Base-by-base conservation (phyloP, 2,329 filamentous ascomycete species). In the Fusarium odoratissimum region DNA sequence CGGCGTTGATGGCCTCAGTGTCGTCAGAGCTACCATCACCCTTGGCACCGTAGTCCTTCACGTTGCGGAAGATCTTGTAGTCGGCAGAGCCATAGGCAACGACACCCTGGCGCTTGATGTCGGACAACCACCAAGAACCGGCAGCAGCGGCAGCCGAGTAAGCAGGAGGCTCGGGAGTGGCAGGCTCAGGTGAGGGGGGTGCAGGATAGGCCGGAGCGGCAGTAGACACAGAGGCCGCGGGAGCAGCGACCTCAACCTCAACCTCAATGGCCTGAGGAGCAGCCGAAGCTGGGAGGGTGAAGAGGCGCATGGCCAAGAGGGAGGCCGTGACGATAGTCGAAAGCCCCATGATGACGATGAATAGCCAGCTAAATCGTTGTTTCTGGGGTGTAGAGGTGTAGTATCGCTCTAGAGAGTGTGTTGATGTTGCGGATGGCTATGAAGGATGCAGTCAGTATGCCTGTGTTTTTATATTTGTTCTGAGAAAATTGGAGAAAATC, bases 1-100 rank as follows among this genome's bases (percentile, higher is more conserved):
- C 95, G 44, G 84, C 82, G 84, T 97, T 98, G 87, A 98, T 97
- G 62, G 95, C 94, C 2, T 83, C 91, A 1, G 95, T 97, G 79
- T 98, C 95, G 80, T 98, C 95, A 31, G 92, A 92, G 1, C 84
- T 82, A 60, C 86, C 89, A 80, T 89, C 89, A 82, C 92, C 92
- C 71, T 84, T 88, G 52, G 93, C 93, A 51, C 93, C 93, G 77
- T 89, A 95, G 76, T 94, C 91, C 82, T 89, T 90, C 52, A 95
- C 92, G 76, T 94, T 94, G 75, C 93, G 91, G 83, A 90, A 95
- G 72, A 95, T 85, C 80, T 93, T 87, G 86, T 94, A 96, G 78
- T 80, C 79, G 69, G 89, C 82, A 33, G 76, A 67, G 35, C 71
- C 73, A 78, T 91, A 97, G 35, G 92, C 89, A 46, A 91, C 87